Evolutionary conservation across 495 filamentous ascomycete species (phyloP).

Genomic region (Talaromyces nanjingensis): DNA sequence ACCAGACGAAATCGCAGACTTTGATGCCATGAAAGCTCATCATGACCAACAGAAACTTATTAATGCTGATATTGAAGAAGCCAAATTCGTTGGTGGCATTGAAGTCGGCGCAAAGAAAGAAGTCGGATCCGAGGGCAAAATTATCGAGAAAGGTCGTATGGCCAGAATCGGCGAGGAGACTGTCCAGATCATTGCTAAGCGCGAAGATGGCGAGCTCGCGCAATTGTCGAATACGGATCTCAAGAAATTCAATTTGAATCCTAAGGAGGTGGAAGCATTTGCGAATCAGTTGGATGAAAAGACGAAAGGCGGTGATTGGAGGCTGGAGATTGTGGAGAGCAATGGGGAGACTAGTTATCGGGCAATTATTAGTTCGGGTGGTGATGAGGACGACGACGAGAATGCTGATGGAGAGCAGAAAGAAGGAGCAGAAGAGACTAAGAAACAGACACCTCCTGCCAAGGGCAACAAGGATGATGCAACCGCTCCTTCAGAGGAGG

Average conservation of each 20-base stretch:
- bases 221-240: slow-evolving; percentile 54
- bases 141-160: slow-evolving; percentile 46
- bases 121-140: slow-evolving; percentile 49
- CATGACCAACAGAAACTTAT: slow-evolving; percentile 31
- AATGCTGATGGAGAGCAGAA: slow-evolving; percentile 20
- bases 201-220: slow-evolving; percentile 49
- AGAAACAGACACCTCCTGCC: slow-evolving; percentile 28
- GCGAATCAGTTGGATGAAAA: slow-evolving; percentile 44
- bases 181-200: slow-evolving; percentile 47
- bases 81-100: slow-evolving; percentile 50
- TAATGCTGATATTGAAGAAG: slow-evolving; percentile 23
- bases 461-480: background rate
- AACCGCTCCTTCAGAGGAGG: background rate
- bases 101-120: slow-evolving; percentile 50
- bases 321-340: slow-evolving; percentile 36
- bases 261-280: slow-evolving; percentile 57
- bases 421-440: slow-evolving; percentile 20
- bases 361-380: slow-evolving; percentile 24
- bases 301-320: slow-evolving; percentile 40
- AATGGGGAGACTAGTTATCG: slow-evolving; percentile 45
- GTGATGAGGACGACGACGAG: slow-evolving; percentile 26
- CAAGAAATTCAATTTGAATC: slow-evolving; percentile 62
- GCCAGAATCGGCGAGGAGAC: slow-evolving; percentile 32
- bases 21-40: slow-evolving; percentile 47
- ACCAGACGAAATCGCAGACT: slow-evolving; percentile 48